Conservation (phyloP, 345 rosid genomes). For the Citrus maxima region DNA sequence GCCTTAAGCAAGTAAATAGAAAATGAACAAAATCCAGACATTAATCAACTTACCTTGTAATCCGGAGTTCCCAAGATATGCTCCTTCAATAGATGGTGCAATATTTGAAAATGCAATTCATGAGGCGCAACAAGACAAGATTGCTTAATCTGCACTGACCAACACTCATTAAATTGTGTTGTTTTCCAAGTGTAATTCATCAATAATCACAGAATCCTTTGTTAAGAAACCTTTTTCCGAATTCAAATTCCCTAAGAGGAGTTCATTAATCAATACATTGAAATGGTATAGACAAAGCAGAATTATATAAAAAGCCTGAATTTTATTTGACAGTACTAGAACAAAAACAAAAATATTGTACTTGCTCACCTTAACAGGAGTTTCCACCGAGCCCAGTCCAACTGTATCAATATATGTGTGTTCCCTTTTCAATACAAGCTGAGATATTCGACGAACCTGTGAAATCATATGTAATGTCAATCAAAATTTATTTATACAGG, state of each 20-base stretch:
- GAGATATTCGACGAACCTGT: conserved; percentile 91
- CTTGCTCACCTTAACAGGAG: conserved; percentile 65
- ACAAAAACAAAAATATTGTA: neutral
- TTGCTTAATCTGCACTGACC: conserved; percentile 65
- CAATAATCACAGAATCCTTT: conserved; percentile 11
- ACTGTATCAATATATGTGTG: conserved; percentile 76
- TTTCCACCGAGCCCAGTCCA: conserved; percentile 71
- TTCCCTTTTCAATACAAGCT: conserved; percentile 86
- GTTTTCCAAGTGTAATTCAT: conserved; percentile 3
- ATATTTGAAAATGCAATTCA: conserved; percentile 67
- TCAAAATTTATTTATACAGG: conserved; percentile 6
- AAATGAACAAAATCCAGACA: conserved; percentile 6
- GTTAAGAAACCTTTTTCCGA: neutral
- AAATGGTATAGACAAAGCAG: neutral
- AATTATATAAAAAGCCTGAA: neutral
- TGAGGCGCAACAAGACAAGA: conserved; percentile 66
- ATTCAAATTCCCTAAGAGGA: neutral
- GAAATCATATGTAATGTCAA: neutral
- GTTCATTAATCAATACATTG: neutral
- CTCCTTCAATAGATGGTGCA: conserved; percentile 66
- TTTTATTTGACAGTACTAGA: neutral
- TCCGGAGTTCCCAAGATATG: conserved; percentile 53
- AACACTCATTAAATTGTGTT: conserved; percentile 5
- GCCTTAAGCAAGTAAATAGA: conserved; percentile 1
- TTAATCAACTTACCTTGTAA: conserved; percentile 60